Conservation (phyloP, 352 stramenopile species). For the Globisporangium echinulatum region DNA sequence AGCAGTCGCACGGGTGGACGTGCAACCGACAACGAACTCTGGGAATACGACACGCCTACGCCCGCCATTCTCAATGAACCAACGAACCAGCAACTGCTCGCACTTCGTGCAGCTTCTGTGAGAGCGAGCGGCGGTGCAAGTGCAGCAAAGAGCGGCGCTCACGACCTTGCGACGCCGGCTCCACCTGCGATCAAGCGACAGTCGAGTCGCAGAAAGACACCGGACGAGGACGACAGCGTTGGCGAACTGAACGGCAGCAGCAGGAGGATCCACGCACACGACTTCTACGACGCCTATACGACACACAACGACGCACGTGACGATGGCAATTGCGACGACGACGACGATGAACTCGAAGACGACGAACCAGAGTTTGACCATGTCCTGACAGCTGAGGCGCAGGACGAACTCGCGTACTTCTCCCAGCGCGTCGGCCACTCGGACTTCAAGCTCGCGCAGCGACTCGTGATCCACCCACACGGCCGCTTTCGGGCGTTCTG, state of each 20-base stretch:
- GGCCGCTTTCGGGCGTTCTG: conserved; percentile 44
- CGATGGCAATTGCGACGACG: conserved; percentile 8
- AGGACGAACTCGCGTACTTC: conserved; percentile 68
- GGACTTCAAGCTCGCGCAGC: conserved; percentile 42
- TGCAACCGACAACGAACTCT: neutral
- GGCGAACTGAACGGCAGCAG: neutral
- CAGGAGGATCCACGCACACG: neutral
- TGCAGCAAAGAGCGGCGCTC: neutral
- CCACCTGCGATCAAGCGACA: conserved; percentile 2
- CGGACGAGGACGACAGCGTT: neutral
- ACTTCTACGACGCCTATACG: conserved; percentile 10
- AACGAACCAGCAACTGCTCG: neutral
- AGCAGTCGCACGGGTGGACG: conserved; percentile 7
- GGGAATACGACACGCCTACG: conserved; percentile 6
- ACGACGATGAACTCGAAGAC: conserved; percentile 11
- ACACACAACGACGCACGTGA: neutral
- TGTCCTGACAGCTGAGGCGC: conserved; percentile 22
- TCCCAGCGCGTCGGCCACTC: conserved; percentile 32
- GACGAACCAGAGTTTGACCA: conserved; percentile 14
- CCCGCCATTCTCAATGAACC: conserved; percentile 3
- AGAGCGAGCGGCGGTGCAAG: neutral
- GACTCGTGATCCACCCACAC: conserved; percentile 59
- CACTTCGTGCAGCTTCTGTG: too few relatives aligned
- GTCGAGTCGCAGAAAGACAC: conserved; percentile 4
- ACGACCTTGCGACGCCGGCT: neutral